These are phyloP conservation scores for Talaromyces rugulosus DNA, from an alignment of 2,329 filamentous ascomycete species.

Conservation along the genomic window DNA sequence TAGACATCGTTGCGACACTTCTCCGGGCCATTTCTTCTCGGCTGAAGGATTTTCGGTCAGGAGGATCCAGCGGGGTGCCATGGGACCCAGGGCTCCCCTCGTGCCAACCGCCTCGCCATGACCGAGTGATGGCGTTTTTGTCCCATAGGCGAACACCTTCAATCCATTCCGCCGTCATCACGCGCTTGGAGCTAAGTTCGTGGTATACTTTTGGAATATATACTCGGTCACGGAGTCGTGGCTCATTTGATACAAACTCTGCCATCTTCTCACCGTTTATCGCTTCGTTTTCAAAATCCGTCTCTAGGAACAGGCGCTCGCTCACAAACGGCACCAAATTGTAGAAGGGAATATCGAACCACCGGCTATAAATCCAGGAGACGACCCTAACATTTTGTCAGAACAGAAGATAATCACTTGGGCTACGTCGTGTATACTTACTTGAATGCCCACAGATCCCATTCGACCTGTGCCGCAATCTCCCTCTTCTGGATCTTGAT, in stretches of 20 bases:
- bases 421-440: slow-evolving; percentile 24
- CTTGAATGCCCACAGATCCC: slow-evolving; percentile 96
- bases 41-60: slow-evolving; percentile 47
- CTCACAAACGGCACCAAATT: slow-evolving; percentile 87
- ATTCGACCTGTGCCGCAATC: slow-evolving; percentile 83
- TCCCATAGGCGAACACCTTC: slow-evolving; percentile 93
- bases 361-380: slow-evolving; percentile 73
- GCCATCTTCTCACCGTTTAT: slow-evolving; percentile 84
- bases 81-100: slow-evolving; percentile 74
- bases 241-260: slow-evolving; percentile 68
- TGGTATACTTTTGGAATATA: slow-evolving; percentile 84
- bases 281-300: slow-evolving; percentile 90
- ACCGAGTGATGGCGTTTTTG: slow-evolving; percentile 70
- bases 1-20: slow-evolving; percentile 39
- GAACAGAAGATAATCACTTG: slow-evolving; percentile 2
- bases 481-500: slow-evolving; percentile 96
- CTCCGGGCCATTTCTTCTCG: slow-evolving; percentile 36
- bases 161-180: slow-evolving; percentile 97
- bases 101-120: slow-evolving; percentile 74
- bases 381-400: slow-evolving; percentile 55
- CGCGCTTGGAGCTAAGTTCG: slow-evolving; percentile 74
- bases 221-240: slow-evolving; percentile 70
- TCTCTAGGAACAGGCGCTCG: slow-evolving; percentile 87
- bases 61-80: slow-evolving; percentile 57
- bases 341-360: slow-evolving; percentile 92